Evolutionary conservation across 140 eudicot genomes (phyloP), one percentile per base, ranked within the genome.

Genomic region (Flaveria floridana): DNA sequence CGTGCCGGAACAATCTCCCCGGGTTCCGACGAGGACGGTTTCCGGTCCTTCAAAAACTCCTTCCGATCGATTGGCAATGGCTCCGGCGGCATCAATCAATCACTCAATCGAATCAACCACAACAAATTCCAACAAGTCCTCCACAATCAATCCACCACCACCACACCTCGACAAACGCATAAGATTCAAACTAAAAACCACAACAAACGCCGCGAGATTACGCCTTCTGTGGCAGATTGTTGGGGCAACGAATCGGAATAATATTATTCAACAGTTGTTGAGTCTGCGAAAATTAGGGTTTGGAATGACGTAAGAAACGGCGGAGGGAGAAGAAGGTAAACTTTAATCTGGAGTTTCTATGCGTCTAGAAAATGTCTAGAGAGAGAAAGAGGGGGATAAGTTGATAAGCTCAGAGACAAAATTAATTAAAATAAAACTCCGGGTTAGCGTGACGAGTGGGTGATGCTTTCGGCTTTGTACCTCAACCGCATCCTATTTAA

Each of bases 1-100:
- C 87, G 81, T 0, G 55, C 37, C 66, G 74, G 62, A 75, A 15
- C 86, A 66, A 20, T 82, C 52, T 57, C 91, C 61, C 19, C 56
- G n/a, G 81, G 64, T n/a, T 73, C 83, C 53, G 66, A 68, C 39
- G 77, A 76, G 14, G 71, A 48, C 81, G 86, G 77, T 83, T 76
- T 81, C 82, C 88, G 69, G 76, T 83, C 82, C 83, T 83, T 77
- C 55, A 83, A 82, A 37, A 89, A 84, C 44, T 83, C 94, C 79
- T 86, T 89, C 87, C 96, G 92, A 84, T 93, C 98, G 88, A 88
- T 86, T 0, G 86, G 86, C 83, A 80, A 73, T 28, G 87, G 82
- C 87, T 94, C 97, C 79, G 96, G 90, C 88, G 97, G 94, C 99
- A 94, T 90, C 80, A 88, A 90, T 70, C 21, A 68, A 70, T 14